phyloP scores from a whole-genome alignment of 139 green algal genomes.

The Auxenochlorella pyrenoidosa region DNA sequence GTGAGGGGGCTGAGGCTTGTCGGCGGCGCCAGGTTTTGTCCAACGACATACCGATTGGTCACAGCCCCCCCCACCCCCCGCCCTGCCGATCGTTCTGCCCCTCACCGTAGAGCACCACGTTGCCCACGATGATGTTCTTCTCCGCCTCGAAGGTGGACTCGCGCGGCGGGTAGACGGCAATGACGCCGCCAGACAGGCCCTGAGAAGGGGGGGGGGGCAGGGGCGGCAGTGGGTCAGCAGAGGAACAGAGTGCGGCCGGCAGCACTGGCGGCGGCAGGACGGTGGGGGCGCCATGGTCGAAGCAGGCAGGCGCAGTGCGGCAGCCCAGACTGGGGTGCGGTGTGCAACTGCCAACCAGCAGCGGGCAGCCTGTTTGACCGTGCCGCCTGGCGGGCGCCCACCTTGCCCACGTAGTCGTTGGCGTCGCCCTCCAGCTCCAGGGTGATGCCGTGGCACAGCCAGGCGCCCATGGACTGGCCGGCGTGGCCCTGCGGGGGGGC shows the following conservation, averaged over 20 bases:
- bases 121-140: slow-evolving; percentile 96
- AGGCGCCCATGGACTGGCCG: slow-evolving; percentile 91
- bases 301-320: too few relatives aligned
- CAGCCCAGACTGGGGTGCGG: too few relatives aligned
- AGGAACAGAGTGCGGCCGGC: too few relatives aligned
- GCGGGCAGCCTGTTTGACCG: too few relatives aligned
- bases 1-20: too few relatives aligned
- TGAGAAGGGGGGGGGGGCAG: slow-evolving; percentile 1
- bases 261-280: neutral
- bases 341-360: too few relatives aligned
- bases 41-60: too few relatives aligned
- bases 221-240: neutral
- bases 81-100: too few relatives aligned
- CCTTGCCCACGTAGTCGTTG: slow-evolving; percentile 98
- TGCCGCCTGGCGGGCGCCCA: neutral
- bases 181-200: slow-evolving; percentile 80
- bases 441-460: slow-evolving; percentile 82
- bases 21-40: too few relatives aligned
- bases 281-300: too few relatives aligned
- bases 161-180: slow-evolving; percentile 83
- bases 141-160: slow-evolving; percentile 74
- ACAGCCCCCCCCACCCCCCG: too few relatives aligned
- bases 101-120: slow-evolving; percentile 93
- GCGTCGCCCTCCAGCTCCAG: slow-evolving; percentile 93
- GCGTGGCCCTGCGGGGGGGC: slow-evolving; percentile 71